phyloP scores from a whole-genome alignment of 2,329 filamentous ascomycete genomes.

The Albophoma yamanashiensis region DNA sequence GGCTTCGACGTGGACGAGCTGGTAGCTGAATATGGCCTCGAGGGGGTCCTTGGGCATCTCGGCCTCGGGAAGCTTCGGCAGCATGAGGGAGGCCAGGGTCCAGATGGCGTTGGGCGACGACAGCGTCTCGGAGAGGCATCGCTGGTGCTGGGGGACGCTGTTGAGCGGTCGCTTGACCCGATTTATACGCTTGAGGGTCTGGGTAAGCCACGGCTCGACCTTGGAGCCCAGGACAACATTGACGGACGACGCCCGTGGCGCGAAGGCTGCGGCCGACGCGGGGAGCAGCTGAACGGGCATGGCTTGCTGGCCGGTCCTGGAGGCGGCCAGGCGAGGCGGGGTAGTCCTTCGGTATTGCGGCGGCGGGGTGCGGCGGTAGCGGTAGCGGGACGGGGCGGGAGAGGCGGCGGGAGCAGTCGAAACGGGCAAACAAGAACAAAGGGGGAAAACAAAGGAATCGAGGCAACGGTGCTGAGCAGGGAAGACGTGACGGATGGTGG shows the following conservation, averaged over 20 bases:
- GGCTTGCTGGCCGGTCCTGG: neutral
- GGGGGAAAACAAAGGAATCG: conserved; percentile 27
- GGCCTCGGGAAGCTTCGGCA: conserved; percentile 77
- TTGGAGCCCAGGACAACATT: conserved; percentile 90
- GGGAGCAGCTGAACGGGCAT: conserved; percentile 83
- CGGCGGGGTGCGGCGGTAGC: conserved; percentile 7
- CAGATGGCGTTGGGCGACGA: conserved; percentile 87
- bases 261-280: conserved; percentile 92
- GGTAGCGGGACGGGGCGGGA: conserved; percentile 7
- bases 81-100: conserved; percentile 87
- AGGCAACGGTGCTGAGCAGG: conserved; percentile 42
- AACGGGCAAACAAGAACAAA: conserved; percentile 29
- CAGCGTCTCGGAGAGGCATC: conserved; percentile 89
- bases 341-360: neutral
- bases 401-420: conserved; percentile 12
- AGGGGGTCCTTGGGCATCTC: conserved; percentile 76
- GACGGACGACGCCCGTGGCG: conserved; percentile 77
- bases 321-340: neutral
- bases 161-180: conserved; percentile 93
- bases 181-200: conserved; percentile 94
- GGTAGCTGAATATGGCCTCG: conserved; percentile 85
- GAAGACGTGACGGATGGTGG: conserved; percentile 13
- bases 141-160: conserved; percentile 88
- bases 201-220: conserved; percentile 92
- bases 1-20: conserved; percentile 86